These are phyloP conservation scores for Musa balbisiana DNA, from an alignment of 202 grass and related monocot genomes.

Conservation along the genomic window DNA sequence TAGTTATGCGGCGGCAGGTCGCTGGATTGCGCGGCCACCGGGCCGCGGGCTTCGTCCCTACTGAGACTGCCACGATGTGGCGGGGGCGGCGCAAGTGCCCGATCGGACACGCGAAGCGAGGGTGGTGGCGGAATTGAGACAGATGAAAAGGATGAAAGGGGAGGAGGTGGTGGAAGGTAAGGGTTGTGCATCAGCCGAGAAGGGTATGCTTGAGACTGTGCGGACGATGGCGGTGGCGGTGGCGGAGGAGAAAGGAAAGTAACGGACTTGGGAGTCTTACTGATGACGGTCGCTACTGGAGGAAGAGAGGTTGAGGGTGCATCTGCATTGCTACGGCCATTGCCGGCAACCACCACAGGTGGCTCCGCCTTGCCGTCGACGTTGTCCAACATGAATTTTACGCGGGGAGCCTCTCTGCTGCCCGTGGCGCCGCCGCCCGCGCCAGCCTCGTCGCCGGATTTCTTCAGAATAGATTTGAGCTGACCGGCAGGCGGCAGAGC, in stretches of 20 bases:
- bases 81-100: background rate
- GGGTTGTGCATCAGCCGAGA: background rate
- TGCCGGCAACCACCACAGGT: background rate
- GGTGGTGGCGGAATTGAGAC: background rate
- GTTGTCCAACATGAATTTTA: constrained; percentile 60
- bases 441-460: constrained; percentile 37
- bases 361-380: constrained; percentile 34
- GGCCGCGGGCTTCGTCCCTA: background rate
- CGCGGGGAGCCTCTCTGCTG: constrained; percentile 37
- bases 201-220: constrained; percentile 18
- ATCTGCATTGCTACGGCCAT: background rate
- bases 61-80: background rate
- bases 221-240: background rate
- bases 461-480: constrained; percentile 91
- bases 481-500: constrained; percentile 20
- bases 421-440: constrained; percentile 10
- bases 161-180: constrained; percentile 9
- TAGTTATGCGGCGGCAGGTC: background rate
- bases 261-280: constrained; percentile 20
- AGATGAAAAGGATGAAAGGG: background rate
- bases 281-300: background rate
- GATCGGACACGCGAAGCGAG: constrained; percentile 2
- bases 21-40: background rate
- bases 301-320: background rate
- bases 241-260: constrained; percentile 17